A percentile compares a stretch with the other conserved stretches of the same genome.
Conservation (phyloP, 345 rosid genomes). For the Anastatica hierochuntica region DNA sequence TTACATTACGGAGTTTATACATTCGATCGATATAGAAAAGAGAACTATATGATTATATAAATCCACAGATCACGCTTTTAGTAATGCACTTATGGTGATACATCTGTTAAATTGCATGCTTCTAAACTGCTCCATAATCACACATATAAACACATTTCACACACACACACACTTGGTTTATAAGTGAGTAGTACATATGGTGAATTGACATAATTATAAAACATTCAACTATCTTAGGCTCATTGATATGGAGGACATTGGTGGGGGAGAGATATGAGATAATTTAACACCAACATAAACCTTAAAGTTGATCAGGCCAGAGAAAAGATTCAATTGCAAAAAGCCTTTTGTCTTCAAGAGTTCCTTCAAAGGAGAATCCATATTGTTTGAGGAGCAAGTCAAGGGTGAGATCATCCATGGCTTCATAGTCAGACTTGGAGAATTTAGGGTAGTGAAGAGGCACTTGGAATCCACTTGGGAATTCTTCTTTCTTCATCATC, state of each 20-base stretch:
- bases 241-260: background rate
- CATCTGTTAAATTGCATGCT: background rate
- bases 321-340: slow-evolving; percentile 44
- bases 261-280: background rate
- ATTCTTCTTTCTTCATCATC: slow-evolving; percentile 23
- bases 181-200: background rate
- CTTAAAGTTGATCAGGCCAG: slow-evolving; percentile 40
- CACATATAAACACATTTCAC: too few relatives aligned
- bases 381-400: slow-evolving; percentile 44
- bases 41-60: background rate
- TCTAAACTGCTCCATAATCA: too few relatives aligned
- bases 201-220: background rate
- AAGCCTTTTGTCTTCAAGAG: slow-evolving; percentile 38
- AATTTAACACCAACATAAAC: background rate
- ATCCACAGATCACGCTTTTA: background rate
- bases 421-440: slow-evolving; percentile 40
- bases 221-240: slow-evolving; percentile 1
- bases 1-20: background rate
- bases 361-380: slow-evolving; percentile 34
- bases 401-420: slow-evolving; percentile 42
- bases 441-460: slow-evolving; percentile 53
- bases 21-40: too few relatives aligned
- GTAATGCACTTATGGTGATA: background rate
- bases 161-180: slow-evolving; percentile 1
- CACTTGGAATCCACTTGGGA: slow-evolving; percentile 37